A percentile compares a stretch with the other conserved stretches of the same genome.
phyloP scores from a whole-genome alignment of 805 yeast species.

The Scheffersomyces ergatensis region DNA sequence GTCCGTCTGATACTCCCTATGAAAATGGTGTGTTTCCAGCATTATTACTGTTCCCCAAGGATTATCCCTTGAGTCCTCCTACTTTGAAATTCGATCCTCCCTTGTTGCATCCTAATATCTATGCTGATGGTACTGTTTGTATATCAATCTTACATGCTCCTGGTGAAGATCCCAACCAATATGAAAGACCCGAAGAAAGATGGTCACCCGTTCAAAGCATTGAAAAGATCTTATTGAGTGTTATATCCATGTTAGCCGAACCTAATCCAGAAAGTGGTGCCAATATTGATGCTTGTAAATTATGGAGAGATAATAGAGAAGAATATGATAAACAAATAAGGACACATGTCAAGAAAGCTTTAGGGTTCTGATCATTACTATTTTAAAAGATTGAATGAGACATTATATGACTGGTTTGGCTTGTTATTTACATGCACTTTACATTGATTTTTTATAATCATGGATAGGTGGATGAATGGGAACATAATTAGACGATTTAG shows the following conservation, averaged over 20 bases:
- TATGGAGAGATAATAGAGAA: conserved; percentile 84
- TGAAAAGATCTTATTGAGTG: conserved; percentile 92
- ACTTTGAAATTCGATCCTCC: conserved; percentile 73
- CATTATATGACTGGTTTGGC: too few species aligned
- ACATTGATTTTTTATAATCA: too few species aligned
- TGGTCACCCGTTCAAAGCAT: conserved; percentile 99
- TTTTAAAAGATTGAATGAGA: too few species aligned
- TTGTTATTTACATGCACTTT: too few species aligned
- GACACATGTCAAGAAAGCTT: conserved; percentile 62
- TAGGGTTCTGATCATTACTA: conserved; percentile 54
- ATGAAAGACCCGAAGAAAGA: conserved; percentile 92
- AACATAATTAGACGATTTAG: too few species aligned
- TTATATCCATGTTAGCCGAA: conserved; percentile 94
- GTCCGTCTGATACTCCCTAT: conserved; percentile 81
- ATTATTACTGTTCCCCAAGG: conserved; percentile 64
- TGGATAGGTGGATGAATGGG: too few species aligned
- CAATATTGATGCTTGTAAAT: conserved; percentile 72
- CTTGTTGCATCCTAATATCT: conserved; percentile 89
- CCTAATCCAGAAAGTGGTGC: conserved; percentile 98
- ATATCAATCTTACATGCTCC: conserved; percentile 94
- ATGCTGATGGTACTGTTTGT: conserved; percentile 93
- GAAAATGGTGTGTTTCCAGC: conserved; percentile 90
- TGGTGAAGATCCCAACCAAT: conserved; percentile 95
- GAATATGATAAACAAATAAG: conserved; percentile 67
- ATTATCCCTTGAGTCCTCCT: conserved; percentile 85